Conservation (phyloP, 176 grass and related monocot species). For the Aechmea fasciata region DNA sequence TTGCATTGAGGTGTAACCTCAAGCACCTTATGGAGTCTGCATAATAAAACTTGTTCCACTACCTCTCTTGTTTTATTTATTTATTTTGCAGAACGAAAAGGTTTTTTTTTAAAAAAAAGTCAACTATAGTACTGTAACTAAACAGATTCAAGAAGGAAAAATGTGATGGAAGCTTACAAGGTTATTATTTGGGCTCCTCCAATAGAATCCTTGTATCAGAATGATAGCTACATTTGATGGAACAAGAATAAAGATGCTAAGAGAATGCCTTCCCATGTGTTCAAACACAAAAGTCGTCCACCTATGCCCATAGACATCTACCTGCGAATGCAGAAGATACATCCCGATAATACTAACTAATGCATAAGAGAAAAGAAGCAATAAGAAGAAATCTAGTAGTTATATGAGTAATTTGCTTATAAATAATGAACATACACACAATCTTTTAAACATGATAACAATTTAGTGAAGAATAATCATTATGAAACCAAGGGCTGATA, state of each 20-base stretch:
- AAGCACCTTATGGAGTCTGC: no score
- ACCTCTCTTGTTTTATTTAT: no score
- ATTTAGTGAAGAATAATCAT: not conserved
- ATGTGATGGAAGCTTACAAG: constrained; percentile 10
- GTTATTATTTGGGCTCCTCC: constrained; percentile 21
- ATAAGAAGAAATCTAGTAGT: not conserved
- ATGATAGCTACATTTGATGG: constrained; percentile 13
- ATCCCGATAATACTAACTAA: not conserved
- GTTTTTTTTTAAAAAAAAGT: not conserved
- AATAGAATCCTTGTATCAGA: constrained; percentile 26
- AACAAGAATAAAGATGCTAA: constrained; percentile 22
- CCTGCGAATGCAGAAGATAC: not conserved
- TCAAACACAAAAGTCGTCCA: constrained; percentile 19
- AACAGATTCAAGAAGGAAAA: not conserved
- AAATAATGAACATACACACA: not conserved
- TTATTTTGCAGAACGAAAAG: no score
- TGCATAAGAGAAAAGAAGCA: not conserved
- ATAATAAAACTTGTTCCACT: no score
- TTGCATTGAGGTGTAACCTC: no score
- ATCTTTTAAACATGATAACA: not conserved
- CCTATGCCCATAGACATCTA: not conserved
- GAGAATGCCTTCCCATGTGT: constrained; percentile 28
- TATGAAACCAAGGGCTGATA: no score
- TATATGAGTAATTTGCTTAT: not conserved
- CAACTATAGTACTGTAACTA: not conserved